These are phyloP conservation scores for Heteromeles arbutifolia DNA, from an alignment of 306 rosid genomes.

Conservation along the genomic window DNA sequence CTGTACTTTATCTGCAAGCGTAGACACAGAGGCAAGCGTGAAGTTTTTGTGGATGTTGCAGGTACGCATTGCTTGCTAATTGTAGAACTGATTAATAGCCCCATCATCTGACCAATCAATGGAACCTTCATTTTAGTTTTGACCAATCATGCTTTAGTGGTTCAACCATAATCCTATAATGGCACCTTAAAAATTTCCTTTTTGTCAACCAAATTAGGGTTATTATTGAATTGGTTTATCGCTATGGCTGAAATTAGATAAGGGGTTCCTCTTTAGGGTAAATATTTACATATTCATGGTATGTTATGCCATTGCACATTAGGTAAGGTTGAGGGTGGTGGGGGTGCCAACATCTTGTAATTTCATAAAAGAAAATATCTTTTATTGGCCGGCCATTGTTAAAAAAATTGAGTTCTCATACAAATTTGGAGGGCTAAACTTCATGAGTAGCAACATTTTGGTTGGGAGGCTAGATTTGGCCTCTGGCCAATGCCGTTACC, in stretches of 20 bases:
- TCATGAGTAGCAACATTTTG: background rate
- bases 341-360: background rate
- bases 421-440: background rate
- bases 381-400: background rate
- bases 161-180: background rate
- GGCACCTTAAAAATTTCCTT: background rate
- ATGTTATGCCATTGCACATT: background rate
- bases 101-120: background rate
- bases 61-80: conserved; percentile 47
- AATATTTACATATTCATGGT: background rate
- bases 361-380: background rate
- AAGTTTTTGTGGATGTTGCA: conserved; percentile 91
- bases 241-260: background rate
- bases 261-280: background rate
- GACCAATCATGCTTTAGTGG: background rate
- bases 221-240: background rate
- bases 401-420: background rate
- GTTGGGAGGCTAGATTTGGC: background rate
- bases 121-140: background rate
- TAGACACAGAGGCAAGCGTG: conserved; percentile 61
- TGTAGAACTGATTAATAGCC: background rate
- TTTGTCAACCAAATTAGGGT: background rate
- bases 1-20: conserved; percentile 52
- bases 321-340: background rate
- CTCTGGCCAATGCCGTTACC: background rate